Percentiles rank a stretch among this genome's conserved stretches.
Evolutionary conservation across 176 grass and related monocot genomes (phyloP).

Genomic region (Alloteropsis semialata): DNA sequence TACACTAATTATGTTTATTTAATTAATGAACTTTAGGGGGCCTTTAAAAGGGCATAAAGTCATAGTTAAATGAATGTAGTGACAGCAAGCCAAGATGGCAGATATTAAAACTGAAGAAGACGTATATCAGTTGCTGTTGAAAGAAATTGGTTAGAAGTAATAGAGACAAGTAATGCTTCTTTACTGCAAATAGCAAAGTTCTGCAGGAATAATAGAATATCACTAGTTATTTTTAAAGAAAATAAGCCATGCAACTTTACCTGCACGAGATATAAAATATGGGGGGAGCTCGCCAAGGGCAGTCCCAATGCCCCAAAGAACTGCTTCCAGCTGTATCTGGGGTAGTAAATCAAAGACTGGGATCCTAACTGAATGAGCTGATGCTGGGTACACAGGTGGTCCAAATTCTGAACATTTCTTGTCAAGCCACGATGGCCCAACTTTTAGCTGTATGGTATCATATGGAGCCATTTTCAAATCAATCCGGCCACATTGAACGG

Average conservation of each 20-base stretch:
- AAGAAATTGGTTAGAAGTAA: neutral
- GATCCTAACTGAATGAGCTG: slow-evolving; percentile 69
- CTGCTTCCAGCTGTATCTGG: slow-evolving; percentile 89
- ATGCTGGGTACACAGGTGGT: slow-evolving; percentile 50
- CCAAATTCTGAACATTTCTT: slow-evolving; percentile 96
- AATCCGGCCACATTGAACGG: slow-evolving; percentile 86
- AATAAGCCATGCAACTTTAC: slow-evolving; percentile 33
- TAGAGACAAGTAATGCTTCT: neutral
- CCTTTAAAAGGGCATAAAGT: neutral
- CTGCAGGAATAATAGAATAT: neutral
- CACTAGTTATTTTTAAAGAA: neutral
- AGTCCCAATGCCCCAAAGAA: slow-evolving; percentile 99
- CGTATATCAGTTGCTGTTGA: neutral
- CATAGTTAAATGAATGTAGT: neutral
- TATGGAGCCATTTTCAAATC: slow-evolving; percentile 91
- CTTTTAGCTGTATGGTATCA: slow-evolving; percentile 94
- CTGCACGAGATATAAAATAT: slow-evolving; percentile 98
- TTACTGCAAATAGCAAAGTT: neutral
- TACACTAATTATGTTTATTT: neutral
- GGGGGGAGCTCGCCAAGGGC: slow-evolving; percentile 95
- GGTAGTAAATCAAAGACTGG: slow-evolving; percentile 75
- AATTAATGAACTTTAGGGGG: neutral
- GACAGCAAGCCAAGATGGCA: neutral
- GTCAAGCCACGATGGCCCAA: slow-evolving; percentile 85
- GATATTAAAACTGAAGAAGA: neutral